A percentile compares a stretch with the other conserved stretches of the same genome.
Evolutionary conservation across 371 early-diverging fungal species (phyloP).

Genomic region (Rhizopus arrhizus): DNA sequence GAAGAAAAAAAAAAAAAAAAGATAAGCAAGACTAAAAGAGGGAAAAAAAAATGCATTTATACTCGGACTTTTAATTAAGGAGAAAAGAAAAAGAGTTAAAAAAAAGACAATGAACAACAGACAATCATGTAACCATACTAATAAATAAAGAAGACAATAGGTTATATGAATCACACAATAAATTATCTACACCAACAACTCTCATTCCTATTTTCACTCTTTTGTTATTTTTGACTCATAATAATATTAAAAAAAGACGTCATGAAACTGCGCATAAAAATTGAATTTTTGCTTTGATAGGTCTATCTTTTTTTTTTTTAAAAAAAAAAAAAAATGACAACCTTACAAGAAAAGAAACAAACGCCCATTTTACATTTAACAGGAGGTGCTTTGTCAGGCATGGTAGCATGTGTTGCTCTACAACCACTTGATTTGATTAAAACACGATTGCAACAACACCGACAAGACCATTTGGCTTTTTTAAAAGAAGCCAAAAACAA

Average conservation of each 20-base stretch:
- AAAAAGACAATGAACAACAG: too few species aligned
- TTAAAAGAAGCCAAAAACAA: slow-evolving; percentile 47
- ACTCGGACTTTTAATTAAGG: neutral
- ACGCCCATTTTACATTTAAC: slow-evolving; percentile 62
- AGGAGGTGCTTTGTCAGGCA: slow-evolving; percentile 83
- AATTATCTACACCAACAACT: too few species aligned
- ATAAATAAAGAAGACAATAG: too few species aligned
- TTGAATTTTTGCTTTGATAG: neutral
- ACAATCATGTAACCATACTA: too few species aligned
- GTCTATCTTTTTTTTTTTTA: neutral
- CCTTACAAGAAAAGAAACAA: slow-evolving; percentile 19
- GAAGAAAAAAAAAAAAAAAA: neutral
- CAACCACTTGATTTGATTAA: slow-evolving; percentile 94
- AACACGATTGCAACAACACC: slow-evolving; percentile 79
- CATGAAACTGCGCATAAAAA: slow-evolving; percentile 2
- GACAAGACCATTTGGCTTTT: slow-evolving; percentile 56
- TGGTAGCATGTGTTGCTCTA: slow-evolving; percentile 78
- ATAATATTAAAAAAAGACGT: neutral
- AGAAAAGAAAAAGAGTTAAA: neutral
- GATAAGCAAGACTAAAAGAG: neutral
- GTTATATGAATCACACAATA: too few species aligned
- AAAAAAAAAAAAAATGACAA: slow-evolving; percentile 17
- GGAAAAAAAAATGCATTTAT: neutral
- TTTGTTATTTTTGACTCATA: neutral
- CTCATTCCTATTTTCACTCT: neutral